Evolutionary conservation across 306 rosid genomes (phyloP).

Genomic region (Dryas alaskensis): DNA sequence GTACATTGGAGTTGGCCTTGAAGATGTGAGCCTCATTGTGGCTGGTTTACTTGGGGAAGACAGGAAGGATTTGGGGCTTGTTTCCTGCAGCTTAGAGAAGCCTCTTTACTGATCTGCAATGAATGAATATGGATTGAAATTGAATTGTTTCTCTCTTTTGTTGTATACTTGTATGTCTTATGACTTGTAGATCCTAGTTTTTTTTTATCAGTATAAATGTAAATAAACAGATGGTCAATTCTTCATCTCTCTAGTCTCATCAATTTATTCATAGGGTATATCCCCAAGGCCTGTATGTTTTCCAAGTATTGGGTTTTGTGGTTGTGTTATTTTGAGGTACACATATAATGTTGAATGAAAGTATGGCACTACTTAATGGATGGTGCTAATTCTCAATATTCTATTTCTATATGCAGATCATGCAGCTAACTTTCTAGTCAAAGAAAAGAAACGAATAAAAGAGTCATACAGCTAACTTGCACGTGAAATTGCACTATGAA

Average conservation of each 20-base stretch:
- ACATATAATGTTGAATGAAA: neutral
- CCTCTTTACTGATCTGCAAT: neutral
- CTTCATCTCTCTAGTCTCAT: neutral
- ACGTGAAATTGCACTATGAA: neutral
- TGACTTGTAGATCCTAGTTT: neutral
- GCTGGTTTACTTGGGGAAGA: constrained; percentile 46
- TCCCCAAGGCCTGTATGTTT: neutral
- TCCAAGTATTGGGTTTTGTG: neutral
- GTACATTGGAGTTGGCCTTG: constrained; percentile 71
- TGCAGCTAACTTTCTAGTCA: neutral
- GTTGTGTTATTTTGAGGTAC: neutral
- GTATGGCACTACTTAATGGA: neutral
- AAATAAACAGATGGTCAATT: neutral
- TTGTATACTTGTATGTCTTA: neutral
- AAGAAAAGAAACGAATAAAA: neutral
- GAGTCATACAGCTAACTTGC: neutral
- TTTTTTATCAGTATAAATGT: neutral
- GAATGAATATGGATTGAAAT: neutral
- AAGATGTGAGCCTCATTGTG: constrained; percentile 67
- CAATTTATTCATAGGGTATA: neutral
- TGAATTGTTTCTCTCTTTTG: neutral
- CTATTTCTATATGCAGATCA: neutral
- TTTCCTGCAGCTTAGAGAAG: constrained; percentile 23
- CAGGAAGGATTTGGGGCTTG: constrained; percentile 26
- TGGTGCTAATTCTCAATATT: neutral